These are phyloP conservation scores for Rhodamnia argentea DNA, from an alignment of 345 rosid genomes.

Conservation along the genomic window DNA sequence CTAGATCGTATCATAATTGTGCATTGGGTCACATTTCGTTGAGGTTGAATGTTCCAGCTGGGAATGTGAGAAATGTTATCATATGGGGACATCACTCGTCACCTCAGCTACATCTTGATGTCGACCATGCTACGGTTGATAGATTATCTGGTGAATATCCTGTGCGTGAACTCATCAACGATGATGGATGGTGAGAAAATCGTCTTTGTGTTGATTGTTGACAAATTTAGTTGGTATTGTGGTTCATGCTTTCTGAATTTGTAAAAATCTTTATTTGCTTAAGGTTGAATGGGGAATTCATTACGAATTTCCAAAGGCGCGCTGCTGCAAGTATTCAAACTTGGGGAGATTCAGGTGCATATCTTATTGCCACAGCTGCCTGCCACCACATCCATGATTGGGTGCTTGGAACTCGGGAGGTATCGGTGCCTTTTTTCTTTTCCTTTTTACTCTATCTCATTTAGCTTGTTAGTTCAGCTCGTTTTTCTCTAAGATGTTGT, in stretches of 20 bases:
- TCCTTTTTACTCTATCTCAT: too few relatives aligned
- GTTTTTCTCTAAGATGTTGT: too few relatives aligned
- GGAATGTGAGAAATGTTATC: constrained; percentile 82
- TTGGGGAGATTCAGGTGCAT: constrained; percentile 77
- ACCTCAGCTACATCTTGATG: constrained; percentile 62
- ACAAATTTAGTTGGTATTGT: not conserved
- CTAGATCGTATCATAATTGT: constrained; percentile 78
- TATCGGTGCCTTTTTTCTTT: not conserved
- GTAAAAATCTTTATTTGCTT: not conserved
- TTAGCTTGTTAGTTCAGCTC: too few relatives aligned
- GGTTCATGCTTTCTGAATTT: not conserved
- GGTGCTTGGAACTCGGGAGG: constrained; percentile 17
- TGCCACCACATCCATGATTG: constrained; percentile 97
- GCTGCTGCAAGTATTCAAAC: constrained; percentile 98
- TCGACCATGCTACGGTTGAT: constrained; percentile 82
- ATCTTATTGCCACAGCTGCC: constrained; percentile 87
- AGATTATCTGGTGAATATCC: constrained; percentile 63
- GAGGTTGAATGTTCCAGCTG: constrained; percentile 68
- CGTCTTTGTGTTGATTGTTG: not conserved
- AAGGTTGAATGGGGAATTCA: constrained; percentile 85
- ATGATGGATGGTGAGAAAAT: constrained; percentile 56
- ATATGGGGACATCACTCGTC: constrained; percentile 82
- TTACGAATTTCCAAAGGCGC: constrained; percentile 80
- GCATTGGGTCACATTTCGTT: constrained; percentile 94
- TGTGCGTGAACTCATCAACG: constrained; percentile 72